Base-by-base conservation (phyloP, 2,329 filamentous ascomycete genomes). In the Arachnomyces sp. region DNA sequence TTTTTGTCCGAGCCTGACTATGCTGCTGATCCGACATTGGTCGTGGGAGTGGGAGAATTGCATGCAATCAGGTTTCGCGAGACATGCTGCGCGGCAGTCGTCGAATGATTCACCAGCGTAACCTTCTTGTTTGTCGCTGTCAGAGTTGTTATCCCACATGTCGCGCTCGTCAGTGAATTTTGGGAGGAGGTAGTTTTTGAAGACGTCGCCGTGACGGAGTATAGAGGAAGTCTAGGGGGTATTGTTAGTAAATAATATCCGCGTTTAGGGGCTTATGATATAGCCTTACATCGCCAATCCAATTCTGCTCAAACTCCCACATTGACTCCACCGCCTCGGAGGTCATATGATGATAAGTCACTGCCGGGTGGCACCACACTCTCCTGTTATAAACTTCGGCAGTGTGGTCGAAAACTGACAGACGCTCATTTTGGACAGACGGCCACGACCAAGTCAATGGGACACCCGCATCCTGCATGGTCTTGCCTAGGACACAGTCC, bases 281-380 rank as follows among this genome's bases (percentile, higher is more conserved):
- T 17, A 4, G 4, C 28, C 39, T 34, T 16, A 44, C 42, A 7
- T 40, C 31, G 4, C 18, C 35, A 20, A 12, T 34, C 52, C 77
- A 65, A 36, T 55, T 57, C 36, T 62, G 61, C 47, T 74, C 68
- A 25, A 73, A 70, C 6, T 60, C 58, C 55, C 63, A 67, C 30
- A 74, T 58, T 3, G 58, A 53, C 33, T 63, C 54, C 11, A 68
- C 63, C 6, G 73, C 65, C 1, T 52, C 47, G 1, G 66, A 52
- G 0, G 60, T 55, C 4, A 75, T 56, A 47, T 73, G 70, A 42
- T 75, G 72, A 49, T 72, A 72, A 2, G 68, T 61, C 2, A 67
- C 62, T 4, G 66, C 66, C 20, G 68, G 64, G 48, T 65, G 73
- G 48, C 71, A 74, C 70, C 71, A 74, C 1, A 67, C 66, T 13